Evolutionary conservation across 371 early-diverging fungal species (phyloP).

Genomic region (Mortierella sp.): DNA sequence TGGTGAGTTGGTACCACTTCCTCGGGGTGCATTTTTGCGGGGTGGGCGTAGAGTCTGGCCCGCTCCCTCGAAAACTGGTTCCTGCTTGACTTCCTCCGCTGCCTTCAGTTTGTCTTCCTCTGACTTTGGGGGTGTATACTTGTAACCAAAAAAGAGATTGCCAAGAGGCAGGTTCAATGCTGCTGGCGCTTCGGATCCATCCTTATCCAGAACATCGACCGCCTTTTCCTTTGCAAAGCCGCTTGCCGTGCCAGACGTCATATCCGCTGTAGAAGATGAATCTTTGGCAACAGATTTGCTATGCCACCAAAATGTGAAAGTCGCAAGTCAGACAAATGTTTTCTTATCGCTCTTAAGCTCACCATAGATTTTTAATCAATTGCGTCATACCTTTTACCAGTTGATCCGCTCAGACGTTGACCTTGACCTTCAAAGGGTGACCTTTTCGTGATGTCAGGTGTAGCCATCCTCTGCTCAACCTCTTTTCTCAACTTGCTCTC

Average conservation of each 20-base stretch:
- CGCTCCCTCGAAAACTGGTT: conserved; percentile 43
- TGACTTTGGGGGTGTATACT: conserved; percentile 63
- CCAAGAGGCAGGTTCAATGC: conserved; percentile 91
- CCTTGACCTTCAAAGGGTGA: conserved; percentile 58
- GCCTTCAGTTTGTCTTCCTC: conserved; percentile 38
- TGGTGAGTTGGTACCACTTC: conserved; percentile 51
- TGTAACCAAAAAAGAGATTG: conserved; percentile 91
- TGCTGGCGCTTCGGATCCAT: conserved; percentile 71
- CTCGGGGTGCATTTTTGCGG: conserved; percentile 43
- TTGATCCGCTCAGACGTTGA: conserved; percentile 44
- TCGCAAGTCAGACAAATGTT: too few species aligned
- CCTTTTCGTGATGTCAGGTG: conserved; percentile 56
- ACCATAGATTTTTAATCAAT: neutral
- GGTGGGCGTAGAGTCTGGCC: conserved; percentile 56
- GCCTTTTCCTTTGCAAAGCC: conserved; percentile 26
- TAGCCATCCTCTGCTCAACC: conserved; percentile 59
- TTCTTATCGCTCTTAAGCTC: neutral
- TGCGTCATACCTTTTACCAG: conserved; percentile 15
- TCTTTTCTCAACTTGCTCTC: conserved; percentile 64
- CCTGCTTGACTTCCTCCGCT: conserved; percentile 25
- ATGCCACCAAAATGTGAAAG: neutral
- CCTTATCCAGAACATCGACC: conserved; percentile 50
- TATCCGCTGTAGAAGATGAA: conserved; percentile 5
- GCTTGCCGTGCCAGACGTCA: neutral
- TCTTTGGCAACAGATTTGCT: conserved; percentile 22